These are phyloP conservation scores for Aspergillus bertholletiae DNA, from an alignment of 495 filamentous ascomycete genomes.

Conservation along the genomic window DNA sequence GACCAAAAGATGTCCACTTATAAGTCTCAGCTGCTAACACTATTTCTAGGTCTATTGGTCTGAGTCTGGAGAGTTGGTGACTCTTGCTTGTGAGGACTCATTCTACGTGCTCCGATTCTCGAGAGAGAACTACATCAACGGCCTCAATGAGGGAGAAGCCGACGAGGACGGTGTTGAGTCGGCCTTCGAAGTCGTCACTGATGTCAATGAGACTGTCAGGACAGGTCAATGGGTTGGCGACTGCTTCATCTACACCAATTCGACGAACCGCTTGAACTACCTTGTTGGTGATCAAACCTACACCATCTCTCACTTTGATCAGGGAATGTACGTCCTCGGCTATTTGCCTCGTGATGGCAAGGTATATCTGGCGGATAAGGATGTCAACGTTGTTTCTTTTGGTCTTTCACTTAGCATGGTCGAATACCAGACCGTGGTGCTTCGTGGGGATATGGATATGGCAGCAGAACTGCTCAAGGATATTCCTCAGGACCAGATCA, in stretches of 20 bases:
- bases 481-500: conserved; percentile 86
- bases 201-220: conserved; percentile 88
- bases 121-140: conserved; percentile 78
- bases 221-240: conserved; percentile 99
- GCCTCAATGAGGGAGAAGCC: conserved; percentile 72
- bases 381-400: conserved; percentile 87
- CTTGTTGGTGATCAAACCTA: conserved; percentile 97
- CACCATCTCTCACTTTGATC: conserved; percentile 97
- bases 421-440: conserved; percentile 94
- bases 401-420: conserved; percentile 89
- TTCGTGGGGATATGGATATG: conserved; percentile 91
- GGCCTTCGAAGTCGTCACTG: conserved; percentile 93
- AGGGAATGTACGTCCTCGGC: conserved; percentile 89
- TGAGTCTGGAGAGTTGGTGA: conserved; percentile 88
- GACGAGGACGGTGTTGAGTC: conserved; percentile 97
- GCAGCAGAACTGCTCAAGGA: conserved; percentile 79
- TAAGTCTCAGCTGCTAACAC: conserved; percentile 1
- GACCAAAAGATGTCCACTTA: neutral
- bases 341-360: conserved; percentile 92
- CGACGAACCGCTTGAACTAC: conserved; percentile 95
- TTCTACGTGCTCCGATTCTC: conserved; percentile 94
- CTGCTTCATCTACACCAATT: conserved; percentile 98
- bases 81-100: conserved; percentile 89
- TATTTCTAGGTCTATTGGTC: conserved; percentile 84
- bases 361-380: conserved; percentile 93